These are phyloP conservation scores for Paramecium sexaurelia DNA, from an alignment of 73 alveolate species.

Conservation along the genomic window DNA sequence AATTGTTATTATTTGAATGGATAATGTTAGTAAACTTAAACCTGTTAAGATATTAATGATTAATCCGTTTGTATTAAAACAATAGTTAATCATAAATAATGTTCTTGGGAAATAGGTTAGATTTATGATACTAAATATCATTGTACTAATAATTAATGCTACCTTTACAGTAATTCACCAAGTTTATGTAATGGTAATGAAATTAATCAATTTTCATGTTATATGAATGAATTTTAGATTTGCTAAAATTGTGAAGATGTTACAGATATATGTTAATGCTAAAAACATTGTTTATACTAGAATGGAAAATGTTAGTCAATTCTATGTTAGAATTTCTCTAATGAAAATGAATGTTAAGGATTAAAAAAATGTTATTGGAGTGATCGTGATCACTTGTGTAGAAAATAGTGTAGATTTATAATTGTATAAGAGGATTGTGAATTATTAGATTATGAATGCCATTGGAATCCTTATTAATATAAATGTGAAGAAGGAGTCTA, in stretches of 20 bases:
- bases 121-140: neutral
- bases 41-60: neutral
- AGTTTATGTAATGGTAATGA: conserved; percentile 47
- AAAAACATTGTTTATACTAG: neutral
- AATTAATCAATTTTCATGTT: neutral
- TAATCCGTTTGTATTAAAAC: neutral
- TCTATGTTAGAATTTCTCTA: neutral
- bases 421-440: neutral
- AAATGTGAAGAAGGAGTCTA: conserved; percentile 14
- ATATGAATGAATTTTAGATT: neutral
- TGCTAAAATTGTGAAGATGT: conserved; percentile 14
- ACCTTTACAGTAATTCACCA: neutral
- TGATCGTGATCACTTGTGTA: neutral
- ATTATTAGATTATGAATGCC: conserved; percentile 20
- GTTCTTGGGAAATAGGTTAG: neutral
- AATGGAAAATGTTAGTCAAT: conserved; percentile 22
- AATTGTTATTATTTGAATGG: neutral
- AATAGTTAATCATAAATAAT: neutral
- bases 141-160: neutral
- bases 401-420: neutral
- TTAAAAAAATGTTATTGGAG: conserved; percentile 33
- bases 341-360: neutral
- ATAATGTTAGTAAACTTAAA: neutral
- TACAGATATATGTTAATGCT: neutral
- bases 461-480: conserved; percentile 11